phyloP scores from a whole-genome alignment of 208 protist species.

The Strigomonas galati region DNA sequence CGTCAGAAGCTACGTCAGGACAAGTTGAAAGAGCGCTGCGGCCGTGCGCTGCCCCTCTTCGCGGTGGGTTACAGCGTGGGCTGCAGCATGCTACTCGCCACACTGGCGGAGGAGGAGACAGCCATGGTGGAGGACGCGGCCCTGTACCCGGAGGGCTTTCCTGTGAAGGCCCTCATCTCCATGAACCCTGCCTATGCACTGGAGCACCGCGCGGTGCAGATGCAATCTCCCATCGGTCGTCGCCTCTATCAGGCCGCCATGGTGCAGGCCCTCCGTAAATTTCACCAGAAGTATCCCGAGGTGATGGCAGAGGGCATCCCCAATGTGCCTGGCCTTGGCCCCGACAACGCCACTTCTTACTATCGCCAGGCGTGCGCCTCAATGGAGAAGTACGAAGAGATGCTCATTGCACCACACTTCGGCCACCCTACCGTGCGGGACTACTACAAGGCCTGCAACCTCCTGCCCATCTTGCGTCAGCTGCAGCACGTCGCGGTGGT shows the following conservation, averaged over 20 bases:
- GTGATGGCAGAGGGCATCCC: not conserved
- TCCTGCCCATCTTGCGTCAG: constrained; percentile 27
- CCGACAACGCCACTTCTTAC: no score
- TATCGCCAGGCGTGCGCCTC: no score
- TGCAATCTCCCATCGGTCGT: no score
- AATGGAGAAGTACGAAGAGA: no score
- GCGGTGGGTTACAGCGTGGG: constrained; percentile 50
- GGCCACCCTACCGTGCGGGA: not conserved
- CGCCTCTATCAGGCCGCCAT: no score
- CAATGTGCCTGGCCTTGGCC: not conserved
- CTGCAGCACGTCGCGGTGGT: not conserved
- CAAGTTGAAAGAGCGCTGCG: constrained; percentile 21
- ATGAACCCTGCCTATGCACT: not conserved
- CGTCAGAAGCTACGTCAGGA: constrained; percentile 20
- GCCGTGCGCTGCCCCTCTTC: constrained; percentile 27
- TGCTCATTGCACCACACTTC: no score
- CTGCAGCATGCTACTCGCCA: constrained; percentile 30
- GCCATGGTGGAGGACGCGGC: not conserved
- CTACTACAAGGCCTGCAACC: constrained; percentile 42
- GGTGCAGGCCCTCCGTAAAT: no score
- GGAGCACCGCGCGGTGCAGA: no score
- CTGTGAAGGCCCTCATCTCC: not conserved
- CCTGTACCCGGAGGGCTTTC: not conserved
- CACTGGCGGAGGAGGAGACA: constrained; percentile 35
- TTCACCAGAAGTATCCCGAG: not conserved